Evolutionary conservation across 2,329 filamentous ascomycete species (phyloP), one percentile per base, ranked within the genome.

Genomic region (Nemania sp.): DNA sequence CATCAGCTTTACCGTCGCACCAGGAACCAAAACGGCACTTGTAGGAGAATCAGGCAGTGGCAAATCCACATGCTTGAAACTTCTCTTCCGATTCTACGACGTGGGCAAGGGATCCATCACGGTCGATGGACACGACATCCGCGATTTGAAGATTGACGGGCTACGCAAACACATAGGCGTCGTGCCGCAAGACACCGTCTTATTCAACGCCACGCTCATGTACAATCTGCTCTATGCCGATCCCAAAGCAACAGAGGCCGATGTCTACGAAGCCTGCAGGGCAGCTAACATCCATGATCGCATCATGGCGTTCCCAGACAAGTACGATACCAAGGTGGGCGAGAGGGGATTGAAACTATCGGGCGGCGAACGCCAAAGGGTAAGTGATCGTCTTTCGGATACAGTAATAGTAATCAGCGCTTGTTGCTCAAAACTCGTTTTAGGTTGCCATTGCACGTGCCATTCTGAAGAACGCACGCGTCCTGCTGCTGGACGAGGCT

Each of bases 401-500:
- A 20, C 6, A 15, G 61, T 14, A 26, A n/a, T n/a, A n/a, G n/a
- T n/a, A 42, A 23, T 23, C 2, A 9, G 28, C 30, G 44, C 9
- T 12, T 23, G 26, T 15, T 19, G 2, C 24, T 36, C 2, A 55
- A 1, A 48, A 44, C 15, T 26, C 1, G 15, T 3, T 17, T 45
- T 23, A 73, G 71, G 67, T 81, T 41, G 81, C 82, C 2, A 85
- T 84, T 52, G 82, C 82, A 0, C 80, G 86, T 12, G 84, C 86
- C 1, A 77, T 90, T 12, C 75, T 90, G 40, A 88, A 89, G 66
- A 83, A 84, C 43, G 83, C 87, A 0, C 84, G 84, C 46, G 83
- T 90, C 49, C 77, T 90, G 22, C 79, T 90, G 53, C 75, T 90
- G 0, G 87, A 90, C 61, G 87, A 90, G 68, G 83, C 87, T 0